These are phyloP conservation scores for Trichoderma atrobrunneum DNA, from an alignment of 2,329 filamentous ascomycete genomes.

Conservation along the genomic window DNA sequence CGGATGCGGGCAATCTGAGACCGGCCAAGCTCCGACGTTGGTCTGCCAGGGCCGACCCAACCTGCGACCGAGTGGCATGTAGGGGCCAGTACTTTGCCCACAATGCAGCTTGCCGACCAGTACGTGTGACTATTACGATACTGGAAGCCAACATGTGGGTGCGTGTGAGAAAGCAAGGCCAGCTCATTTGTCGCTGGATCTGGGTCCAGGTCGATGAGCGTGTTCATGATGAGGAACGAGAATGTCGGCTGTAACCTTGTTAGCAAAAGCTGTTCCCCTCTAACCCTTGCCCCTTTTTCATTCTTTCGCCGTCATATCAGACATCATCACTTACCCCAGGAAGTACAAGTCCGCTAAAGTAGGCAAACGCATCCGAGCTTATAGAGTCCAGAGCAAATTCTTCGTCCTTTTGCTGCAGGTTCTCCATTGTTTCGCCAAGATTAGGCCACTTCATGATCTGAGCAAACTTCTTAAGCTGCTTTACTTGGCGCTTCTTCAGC, in stretches of 20 bases:
- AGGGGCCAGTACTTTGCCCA: constrained; percentile 72
- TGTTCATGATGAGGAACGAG: constrained; percentile 75
- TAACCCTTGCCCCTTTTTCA: not conserved
- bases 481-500: constrained; percentile 65
- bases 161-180: constrained; percentile 64
- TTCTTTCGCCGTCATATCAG: not conserved
- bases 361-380: constrained; percentile 72
- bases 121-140: constrained; percentile 73
- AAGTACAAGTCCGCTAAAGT: constrained; percentile 70
- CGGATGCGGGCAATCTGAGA: constrained; percentile 70
- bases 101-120: constrained; percentile 69
- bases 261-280: not conserved
- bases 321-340: constrained; percentile 55
- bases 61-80: constrained; percentile 69
- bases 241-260: constrained; percentile 49
- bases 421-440: constrained; percentile 60
- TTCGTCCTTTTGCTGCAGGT: constrained; percentile 58
- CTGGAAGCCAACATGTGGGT: constrained; percentile 70
- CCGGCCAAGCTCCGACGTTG: constrained; percentile 62
- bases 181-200: constrained; percentile 64
- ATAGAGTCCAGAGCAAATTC: constrained; percentile 58
- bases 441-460: constrained; percentile 77
- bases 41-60: constrained; percentile 71
- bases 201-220: constrained; percentile 70
- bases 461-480: constrained; percentile 66